Evolutionary conservation across 192 early-diverging fungal genomes (phyloP), one percentile per base, ranked within the genome.

Genomic region (Coemansia sp.): DNA sequence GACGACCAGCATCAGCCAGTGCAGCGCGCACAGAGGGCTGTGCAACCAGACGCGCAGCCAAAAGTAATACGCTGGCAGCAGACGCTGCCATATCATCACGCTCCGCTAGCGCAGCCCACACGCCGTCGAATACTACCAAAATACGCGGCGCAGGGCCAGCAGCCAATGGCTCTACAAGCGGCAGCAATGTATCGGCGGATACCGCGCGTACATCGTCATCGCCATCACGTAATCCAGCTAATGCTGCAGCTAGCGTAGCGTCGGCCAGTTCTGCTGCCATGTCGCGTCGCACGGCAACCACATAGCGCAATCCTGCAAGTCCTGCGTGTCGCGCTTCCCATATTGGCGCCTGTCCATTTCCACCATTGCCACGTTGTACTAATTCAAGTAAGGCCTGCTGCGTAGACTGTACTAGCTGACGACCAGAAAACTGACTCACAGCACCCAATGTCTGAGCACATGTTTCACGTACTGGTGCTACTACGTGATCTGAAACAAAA

Each of bases 191-290:
- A 3, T 93, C 88, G 0, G 97, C 95, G 10, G 93, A 90, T 7
- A 97, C 95, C 9, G 92, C 88, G 4, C 96, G 88, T 21, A 99
- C 96, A 71, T 98, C 96, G 71, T 99, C 97, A 75, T 99, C 94
- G 50, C 78, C 74, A 58, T 95, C 94, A 29, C 87, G 87, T 30
- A 99, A 75, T 1, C 94, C 97, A 20, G 88, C 78, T 10, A 98
- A 82, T 23, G 97, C 92, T 0, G 95, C 96, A 30, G 82, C 90
- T 10, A 90, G 85, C 14, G 91, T 88, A 9, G 85, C 89, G 50
- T 77, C 83, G 42, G 95, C 82, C 55, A 97, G 80, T 32, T 88
- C 75, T 8, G 87, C 84, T 3, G 96, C 89, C 23, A 98, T 72
- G 75, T 98, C 95, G 46, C 85, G 85, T 33, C 95, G 85, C 10